These are phyloP conservation scores for Sphaceloma murrayae DNA, from an alignment of 2,329 filamentous ascomycete genomes.

Conservation along the genomic window DNA sequence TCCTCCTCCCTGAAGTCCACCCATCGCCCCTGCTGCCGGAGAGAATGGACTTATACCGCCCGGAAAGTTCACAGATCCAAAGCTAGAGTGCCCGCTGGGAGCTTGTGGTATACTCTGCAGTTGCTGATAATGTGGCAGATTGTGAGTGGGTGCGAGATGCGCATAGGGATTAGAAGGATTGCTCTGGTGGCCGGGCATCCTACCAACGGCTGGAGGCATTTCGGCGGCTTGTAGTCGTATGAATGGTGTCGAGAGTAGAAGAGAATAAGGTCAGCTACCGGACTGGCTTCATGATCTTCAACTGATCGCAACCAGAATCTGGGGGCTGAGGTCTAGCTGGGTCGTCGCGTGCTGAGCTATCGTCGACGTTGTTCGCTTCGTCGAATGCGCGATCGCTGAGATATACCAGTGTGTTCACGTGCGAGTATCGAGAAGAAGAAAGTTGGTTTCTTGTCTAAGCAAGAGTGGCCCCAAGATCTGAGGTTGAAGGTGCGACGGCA, in stretches of 20 bases:
- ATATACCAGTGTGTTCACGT: no score
- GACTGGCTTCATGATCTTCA: constrained; percentile 4
- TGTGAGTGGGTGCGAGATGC: constrained; percentile 43
- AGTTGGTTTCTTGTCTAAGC: not conserved
- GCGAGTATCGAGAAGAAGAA: not conserved
- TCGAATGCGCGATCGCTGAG: no score
- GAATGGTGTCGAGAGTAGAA: not conserved
- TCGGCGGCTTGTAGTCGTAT: not conserved
- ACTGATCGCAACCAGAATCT: no score
- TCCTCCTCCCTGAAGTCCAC: constrained; percentile 31
- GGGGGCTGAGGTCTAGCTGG: no score
- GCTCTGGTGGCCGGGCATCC: constrained; percentile 44
- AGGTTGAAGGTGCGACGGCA: constrained; percentile 10
- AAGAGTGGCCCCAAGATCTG: not conserved
- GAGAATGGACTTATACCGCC: constrained; percentile 32
- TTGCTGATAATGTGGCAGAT: constrained; percentile 37
- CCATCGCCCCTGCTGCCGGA: constrained; percentile 44
- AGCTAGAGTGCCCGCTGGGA: constrained; percentile 59
- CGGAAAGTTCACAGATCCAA: constrained; percentile 41
- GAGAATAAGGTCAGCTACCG: constrained; percentile 6
- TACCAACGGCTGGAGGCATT: constrained; percentile 51
- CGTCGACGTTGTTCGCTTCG: no score
- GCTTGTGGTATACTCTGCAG: constrained; percentile 42
- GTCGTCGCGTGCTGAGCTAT: no score
- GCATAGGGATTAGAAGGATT: constrained; percentile 51